Percentiles rank a stretch among this genome's conserved stretches.
These are phyloP conservation scores for Penicillium manginii DNA, from an alignment of 495 filamentous ascomycete species.

Conservation along the genomic window DNA sequence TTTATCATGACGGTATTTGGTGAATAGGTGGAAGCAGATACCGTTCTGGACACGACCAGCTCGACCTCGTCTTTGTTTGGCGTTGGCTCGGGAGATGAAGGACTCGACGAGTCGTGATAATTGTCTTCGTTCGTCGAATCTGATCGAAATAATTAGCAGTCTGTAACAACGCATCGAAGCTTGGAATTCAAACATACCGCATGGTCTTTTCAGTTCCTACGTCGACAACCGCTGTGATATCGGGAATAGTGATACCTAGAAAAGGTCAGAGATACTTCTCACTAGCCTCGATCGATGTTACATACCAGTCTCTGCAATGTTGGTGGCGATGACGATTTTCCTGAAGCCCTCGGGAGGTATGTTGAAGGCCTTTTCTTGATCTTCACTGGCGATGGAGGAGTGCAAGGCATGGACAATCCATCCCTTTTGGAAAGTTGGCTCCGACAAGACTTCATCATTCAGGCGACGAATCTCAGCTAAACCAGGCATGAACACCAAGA, in stretches of 20 bases:
- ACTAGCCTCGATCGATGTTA: neutral
- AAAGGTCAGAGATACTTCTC: constrained; percentile 1
- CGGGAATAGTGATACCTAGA: constrained; percentile 82
- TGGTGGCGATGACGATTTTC: constrained; percentile 94
- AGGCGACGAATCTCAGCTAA: constrained; percentile 89
- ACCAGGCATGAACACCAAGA: constrained; percentile 92
- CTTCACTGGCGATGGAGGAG: constrained; percentile 93
- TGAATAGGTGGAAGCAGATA: constrained; percentile 94
- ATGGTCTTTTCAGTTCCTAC: constrained; percentile 96
- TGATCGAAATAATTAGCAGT: constrained; percentile 13
- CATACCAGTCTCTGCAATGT: constrained; percentile 89
- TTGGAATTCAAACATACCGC: constrained; percentile 52
- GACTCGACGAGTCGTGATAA: constrained; percentile 87
- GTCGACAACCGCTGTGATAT: constrained; percentile 94
- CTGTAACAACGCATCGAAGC: neutral
- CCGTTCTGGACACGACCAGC: constrained; percentile 96
- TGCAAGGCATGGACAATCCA: constrained; percentile 90
- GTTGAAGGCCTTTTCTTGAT: constrained; percentile 89
- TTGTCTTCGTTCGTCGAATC: constrained; percentile 88
- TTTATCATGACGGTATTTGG: constrained; percentile 79
- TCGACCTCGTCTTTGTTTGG: constrained; percentile 90
- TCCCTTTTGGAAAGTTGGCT: constrained; percentile 65
- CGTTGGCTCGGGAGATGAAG: constrained; percentile 92
- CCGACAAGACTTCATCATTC: constrained; percentile 76
- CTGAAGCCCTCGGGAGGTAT: constrained; percentile 78